Conservation (phyloP, 306 rosid genomes). For the Inga oerstediana region DNA sequence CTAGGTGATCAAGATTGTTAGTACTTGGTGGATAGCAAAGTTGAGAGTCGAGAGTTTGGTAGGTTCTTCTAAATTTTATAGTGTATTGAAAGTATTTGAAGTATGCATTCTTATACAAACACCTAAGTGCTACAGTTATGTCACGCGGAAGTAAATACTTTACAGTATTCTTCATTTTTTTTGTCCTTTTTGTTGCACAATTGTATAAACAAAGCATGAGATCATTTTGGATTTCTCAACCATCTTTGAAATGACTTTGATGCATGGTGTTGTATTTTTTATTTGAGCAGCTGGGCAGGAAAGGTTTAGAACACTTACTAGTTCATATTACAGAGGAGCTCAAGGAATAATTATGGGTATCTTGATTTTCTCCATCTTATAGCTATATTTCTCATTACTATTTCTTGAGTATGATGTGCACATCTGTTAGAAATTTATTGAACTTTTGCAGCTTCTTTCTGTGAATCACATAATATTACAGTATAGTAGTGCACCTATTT, state of each 20-base stretch:
- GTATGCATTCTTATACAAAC: neutral
- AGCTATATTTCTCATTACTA: neutral
- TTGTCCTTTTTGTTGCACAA: constrained; percentile 10
- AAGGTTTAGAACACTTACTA: constrained; percentile 81
- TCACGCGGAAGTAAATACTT: constrained; percentile 6
- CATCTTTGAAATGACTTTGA: constrained; percentile 22
- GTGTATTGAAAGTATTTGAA: neutral
- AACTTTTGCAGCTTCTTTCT: neutral
- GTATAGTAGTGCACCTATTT: neutral
- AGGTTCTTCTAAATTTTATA: neutral
- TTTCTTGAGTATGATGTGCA: constrained; percentile 8
- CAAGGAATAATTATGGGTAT: constrained; percentile 89
- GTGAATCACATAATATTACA: neutral
- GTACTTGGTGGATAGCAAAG: neutral
- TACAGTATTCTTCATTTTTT: neutral
- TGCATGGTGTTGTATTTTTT: constrained; percentile 15
- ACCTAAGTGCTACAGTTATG: neutral
- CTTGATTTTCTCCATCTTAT: constrained; percentile 17
- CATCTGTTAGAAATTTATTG: constrained; percentile 7
- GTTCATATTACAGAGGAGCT: constrained; percentile 93
- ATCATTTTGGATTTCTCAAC: neutral
- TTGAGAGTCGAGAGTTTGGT: constrained; percentile 2
- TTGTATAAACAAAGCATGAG: neutral
- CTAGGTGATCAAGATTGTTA: neutral
- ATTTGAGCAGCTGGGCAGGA: constrained; percentile 80